A percentile compares a stretch with the other conserved stretches of the same genome.
Conservation (phyloP, 1,284 basidiomycete species). For the Microstroma glucosiphilum region DNA sequence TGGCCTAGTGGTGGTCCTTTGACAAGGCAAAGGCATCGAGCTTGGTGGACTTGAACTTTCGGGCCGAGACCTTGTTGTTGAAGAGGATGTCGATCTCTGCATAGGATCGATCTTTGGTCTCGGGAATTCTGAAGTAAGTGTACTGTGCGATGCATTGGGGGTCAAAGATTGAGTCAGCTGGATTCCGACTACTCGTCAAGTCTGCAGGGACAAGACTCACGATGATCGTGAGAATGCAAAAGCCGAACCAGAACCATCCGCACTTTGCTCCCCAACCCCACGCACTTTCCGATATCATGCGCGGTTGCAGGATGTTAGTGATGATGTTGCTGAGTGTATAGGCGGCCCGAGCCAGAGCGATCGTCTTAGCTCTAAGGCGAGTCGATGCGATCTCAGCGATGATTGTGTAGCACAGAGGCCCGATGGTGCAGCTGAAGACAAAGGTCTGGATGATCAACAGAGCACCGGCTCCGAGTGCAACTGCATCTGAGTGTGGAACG, state of each 20-base stretch:
- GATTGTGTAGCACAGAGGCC: slow-evolving; percentile 35
- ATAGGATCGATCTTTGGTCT: slow-evolving; percentile 52
- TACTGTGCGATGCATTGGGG: too few species aligned
- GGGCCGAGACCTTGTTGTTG: slow-evolving; percentile 44
- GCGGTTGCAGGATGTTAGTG: slow-evolving; percentile 35
- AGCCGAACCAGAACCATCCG: slow-evolving; percentile 27
- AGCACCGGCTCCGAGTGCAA: slow-evolving; percentile 6
- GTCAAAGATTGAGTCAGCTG: too few species aligned
- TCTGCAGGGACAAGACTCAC: slow-evolving; percentile 21
- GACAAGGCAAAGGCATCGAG: slow-evolving; percentile 22
- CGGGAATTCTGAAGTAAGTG: slow-evolving; percentile 44
- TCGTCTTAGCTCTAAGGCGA: slow-evolving; percentile 42
- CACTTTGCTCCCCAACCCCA: slow-evolving; percentile 23
- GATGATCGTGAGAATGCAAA: slow-evolving; percentile 19
- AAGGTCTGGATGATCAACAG: slow-evolving; percentile 23
- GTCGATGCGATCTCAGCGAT: slow-evolving; percentile 49
- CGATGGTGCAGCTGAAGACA: slow-evolving; percentile 39
- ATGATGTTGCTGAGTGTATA: slow-evolving; percentile 46
- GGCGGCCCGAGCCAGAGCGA: slow-evolving; percentile 42
- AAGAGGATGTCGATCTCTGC: slow-evolving; percentile 53
- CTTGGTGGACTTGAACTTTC: slow-evolving; percentile 49
- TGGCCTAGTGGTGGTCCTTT: too few species aligned
- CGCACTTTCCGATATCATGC: slow-evolving; percentile 27
- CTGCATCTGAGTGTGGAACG: too few species aligned
- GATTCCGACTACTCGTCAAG: too few species aligned